Evolutionary conservation across 352 stramenopile species (phyloP), one percentile per base, ranked within the genome.

Genomic region (Thalassiosira oceanica): DNA sequence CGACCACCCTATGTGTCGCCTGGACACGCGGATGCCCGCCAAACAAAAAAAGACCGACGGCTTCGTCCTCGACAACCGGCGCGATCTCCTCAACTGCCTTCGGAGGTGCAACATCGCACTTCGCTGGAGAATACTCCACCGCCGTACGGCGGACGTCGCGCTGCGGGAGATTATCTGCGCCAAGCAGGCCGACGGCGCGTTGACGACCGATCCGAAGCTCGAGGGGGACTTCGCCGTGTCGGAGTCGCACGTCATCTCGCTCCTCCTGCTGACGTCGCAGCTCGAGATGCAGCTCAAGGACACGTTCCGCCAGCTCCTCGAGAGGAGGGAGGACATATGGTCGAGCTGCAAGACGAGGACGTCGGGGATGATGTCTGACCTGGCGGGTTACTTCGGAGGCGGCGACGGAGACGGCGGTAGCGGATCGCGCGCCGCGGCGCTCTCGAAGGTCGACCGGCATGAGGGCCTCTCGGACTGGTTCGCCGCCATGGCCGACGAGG

Each of bases 221-320:
- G 52, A 78, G 27, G 61, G 54, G 26, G 44, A 73, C 20, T 72
- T 67, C 48, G 72, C 50, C 1, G 61, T 82, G 10, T 61, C 49
- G 35, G 65, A 82, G 49, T 55, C 65, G 3, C 65, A 72, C 20
- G 26, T 90, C 1, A 71, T 89, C 29, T 71, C 82, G n/a, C 62
- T 98, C 20, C 60, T 98, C 39, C 83, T 98, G 7, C 95, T 97
- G 42, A 90, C 92, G 0, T 95, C 93, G 3, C 93, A 97, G 72
- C 78, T 98, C 27, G 94, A 98, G 76, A 96, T 92, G 88, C 94
- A 96, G 49, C 76, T 98, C 1, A 98, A 98, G 79, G 86, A 94
- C 58, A 95, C 96, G 78, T 95, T 98, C 51, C 86, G 90, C 11
- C 70, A 87, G 3, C 74, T 98, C 24, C 74, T 97, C 7, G 90